Percentiles rank a stretch among this genome's conserved stretches.
Conservation (phyloP, 139 green algal genomes). For the Eudorina sp. region DNA sequence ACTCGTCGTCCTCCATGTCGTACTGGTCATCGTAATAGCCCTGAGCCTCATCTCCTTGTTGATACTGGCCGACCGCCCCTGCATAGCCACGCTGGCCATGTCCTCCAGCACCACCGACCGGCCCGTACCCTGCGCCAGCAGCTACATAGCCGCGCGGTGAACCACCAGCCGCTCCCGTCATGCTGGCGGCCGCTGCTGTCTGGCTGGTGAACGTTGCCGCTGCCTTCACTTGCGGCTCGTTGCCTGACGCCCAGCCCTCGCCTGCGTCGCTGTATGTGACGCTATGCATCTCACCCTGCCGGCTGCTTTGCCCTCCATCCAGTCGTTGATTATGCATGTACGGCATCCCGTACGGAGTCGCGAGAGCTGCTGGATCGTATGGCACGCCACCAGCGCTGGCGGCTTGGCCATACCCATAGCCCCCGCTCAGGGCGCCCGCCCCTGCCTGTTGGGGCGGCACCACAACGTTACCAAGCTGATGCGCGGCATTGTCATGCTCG, state of each 20-base stretch:
- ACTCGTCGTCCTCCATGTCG: not conserved
- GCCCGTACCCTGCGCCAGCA: not conserved
- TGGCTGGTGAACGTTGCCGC: not conserved
- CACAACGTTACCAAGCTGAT: not conserved
- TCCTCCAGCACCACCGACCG: no score
- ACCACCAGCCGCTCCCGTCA: not conserved
- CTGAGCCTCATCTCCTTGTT: not conserved
- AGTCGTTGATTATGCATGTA: not conserved
- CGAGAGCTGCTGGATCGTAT: not conserved
- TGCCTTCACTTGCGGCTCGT: not conserved
- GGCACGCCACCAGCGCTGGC: not conserved
- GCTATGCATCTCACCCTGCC: not conserved
- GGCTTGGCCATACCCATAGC: not conserved
- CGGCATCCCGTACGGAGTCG: not conserved
- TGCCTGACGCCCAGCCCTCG: not conserved
- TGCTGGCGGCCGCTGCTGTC: not conserved
- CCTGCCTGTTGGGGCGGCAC: slow-evolving; percentile 1
- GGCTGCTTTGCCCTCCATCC: not conserved
- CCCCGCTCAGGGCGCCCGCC: not conserved
- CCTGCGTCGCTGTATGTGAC: slow-evolving; percentile 8
- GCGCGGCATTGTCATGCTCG: not conserved
- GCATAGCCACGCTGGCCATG: not conserved
- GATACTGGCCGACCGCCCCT: not conserved
- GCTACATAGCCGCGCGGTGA: not conserved
- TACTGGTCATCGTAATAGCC: not conserved